These are phyloP conservation scores for Colletotrichum tabaci DNA, from an alignment of 2,329 filamentous ascomycete species.

Conservation along the genomic window DNA sequence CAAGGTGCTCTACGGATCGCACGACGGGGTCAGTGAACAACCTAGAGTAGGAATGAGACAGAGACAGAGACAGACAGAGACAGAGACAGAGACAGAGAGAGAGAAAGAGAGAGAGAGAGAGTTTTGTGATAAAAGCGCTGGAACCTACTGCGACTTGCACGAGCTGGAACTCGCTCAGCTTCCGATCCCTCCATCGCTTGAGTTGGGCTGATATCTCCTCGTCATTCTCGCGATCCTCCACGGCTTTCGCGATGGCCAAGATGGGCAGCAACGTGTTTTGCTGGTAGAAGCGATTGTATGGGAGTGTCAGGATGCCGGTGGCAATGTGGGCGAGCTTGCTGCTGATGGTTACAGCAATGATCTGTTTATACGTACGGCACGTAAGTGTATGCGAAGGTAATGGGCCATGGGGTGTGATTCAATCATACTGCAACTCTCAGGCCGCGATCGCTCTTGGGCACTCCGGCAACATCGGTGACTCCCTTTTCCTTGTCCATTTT, in stretches of 20 bases:
- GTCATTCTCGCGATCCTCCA: constrained; percentile 34
- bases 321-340: constrained; percentile 34
- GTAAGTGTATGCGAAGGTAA: not conserved
- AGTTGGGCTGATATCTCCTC: constrained; percentile 43
- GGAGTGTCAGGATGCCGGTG: constrained; percentile 45
- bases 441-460: constrained; percentile 30
- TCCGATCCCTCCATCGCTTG: constrained; percentile 44
- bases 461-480: constrained; percentile 20
- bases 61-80: too few relatives aligned
- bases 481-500: constrained; percentile 28
- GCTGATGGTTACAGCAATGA: constrained; percentile 26
- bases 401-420: not conserved
- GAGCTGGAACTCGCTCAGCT: constrained; percentile 46
- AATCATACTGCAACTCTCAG: constrained; percentile 31
- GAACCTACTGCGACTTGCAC: constrained; percentile 45
- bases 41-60: not conserved
- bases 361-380: constrained; percentile 13
- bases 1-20: constrained; percentile 43
- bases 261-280: constrained; percentile 47
- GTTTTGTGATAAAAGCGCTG: too few relatives aligned
- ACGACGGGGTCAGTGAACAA: not conserved
- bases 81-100: too few relatives aligned
- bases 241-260: constrained; percentile 41
- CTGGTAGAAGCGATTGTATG: constrained; percentile 48
- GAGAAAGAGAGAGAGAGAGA: too few relatives aligned